These are phyloP conservation scores for Dictyostelium firmibasis DNA, from an alignment of 78 protist genomes.

Conservation along the genomic window DNA sequence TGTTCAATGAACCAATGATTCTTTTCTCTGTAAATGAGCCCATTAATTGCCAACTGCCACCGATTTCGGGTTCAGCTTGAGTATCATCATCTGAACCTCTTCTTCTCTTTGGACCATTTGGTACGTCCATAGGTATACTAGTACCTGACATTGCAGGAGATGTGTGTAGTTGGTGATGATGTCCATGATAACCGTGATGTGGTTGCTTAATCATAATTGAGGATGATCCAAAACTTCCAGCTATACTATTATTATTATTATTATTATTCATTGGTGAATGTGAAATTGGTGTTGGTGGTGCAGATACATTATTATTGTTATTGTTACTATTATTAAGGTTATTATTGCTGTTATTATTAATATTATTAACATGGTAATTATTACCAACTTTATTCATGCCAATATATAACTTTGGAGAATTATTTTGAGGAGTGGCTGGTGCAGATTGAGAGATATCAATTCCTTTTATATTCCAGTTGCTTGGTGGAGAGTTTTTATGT, in stretches of 20 bases:
- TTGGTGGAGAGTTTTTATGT: background rate
- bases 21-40: slow-evolving; percentile 32
- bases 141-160: slow-evolving; percentile 28
- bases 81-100: slow-evolving; percentile 16
- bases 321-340: background rate
- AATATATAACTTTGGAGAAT: slow-evolving; percentile 43
- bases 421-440: slow-evolving; percentile 63
- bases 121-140: slow-evolving; percentile 59
- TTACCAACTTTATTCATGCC: slow-evolving; percentile 21
- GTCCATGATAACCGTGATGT: background rate
- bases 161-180: background rate
- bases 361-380: background rate
- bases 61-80: slow-evolving; percentile 7
- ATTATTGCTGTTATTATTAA: background rate
- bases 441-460: slow-evolving; percentile 40
- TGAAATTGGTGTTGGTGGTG: slow-evolving; percentile 50
- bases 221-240: background rate
- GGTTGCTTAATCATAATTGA: background rate
- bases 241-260: background rate
- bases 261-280: background rate
- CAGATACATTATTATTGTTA: background rate
- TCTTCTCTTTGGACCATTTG: slow-evolving; percentile 11
- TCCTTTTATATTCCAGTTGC: background rate
- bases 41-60: slow-evolving; percentile 78
- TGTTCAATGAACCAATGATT: background rate